Base-by-base conservation (phyloP, 2,329 filamentous ascomycete species). In the Fusarium sp. region DNA sequence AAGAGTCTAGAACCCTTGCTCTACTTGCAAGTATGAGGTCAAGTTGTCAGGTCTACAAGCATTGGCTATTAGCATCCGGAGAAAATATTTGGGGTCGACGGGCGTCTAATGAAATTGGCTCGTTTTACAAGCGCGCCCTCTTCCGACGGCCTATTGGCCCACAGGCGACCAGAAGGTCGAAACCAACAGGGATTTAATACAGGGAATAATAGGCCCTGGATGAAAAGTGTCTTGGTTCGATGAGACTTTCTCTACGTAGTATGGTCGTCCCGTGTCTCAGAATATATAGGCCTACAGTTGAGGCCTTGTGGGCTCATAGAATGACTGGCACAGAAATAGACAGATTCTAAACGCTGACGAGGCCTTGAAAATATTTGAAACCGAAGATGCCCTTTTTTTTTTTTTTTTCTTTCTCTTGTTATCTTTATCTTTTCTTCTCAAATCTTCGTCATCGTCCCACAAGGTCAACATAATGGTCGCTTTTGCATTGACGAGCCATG, bases 31-130 rank as follows among this genome's bases (percentile, higher is more conserved):
- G 52, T 35, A 35, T 24, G 52, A 56, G 20, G 29, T 56, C 29
- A 9, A 56, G n/a, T 56, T 35, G 52, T 20, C 6, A 40, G 13
- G 66, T 62, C 62, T 70, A 63, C 66, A 66, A 73, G 63, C 18
- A 77, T 77, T 77, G 75, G 75, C 59, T 62, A 58, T 68, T 47
- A 62, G 68, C 61, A 71, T 58, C 71, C 37, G 35, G 71, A 63
- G 73, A 68, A 75, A 73, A 73, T 69, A 64, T 58, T 54, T 60
- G 64, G 22, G 27, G 54, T 29, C 29, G 31, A 11, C 47, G 63
- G 69, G 75, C 75, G 75, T 74, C 73, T 76, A 73, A 72, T 56
- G 69, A 74, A 76, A 72, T 74, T 71, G 45, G 62, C 64, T 67
- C 35, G 52, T 64, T 73, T 34, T 72, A 65, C 73, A 77, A 77